Conservation (phyloP, 192 early-diverging fungal genomes). For the Haplosporangium gracile region DNA sequence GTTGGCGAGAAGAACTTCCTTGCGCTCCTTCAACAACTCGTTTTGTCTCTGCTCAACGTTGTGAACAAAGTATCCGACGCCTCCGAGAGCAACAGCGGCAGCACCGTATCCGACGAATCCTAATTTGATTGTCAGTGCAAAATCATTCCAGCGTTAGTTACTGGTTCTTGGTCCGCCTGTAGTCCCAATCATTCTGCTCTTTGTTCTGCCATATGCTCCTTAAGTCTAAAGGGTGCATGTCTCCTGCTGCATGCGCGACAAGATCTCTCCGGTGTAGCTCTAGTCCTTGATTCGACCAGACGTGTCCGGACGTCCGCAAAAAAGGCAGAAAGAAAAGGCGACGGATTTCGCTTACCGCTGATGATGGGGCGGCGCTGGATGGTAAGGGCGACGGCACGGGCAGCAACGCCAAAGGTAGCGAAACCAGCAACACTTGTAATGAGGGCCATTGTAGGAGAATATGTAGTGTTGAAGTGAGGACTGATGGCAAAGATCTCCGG, state of each 20-base stretch:
- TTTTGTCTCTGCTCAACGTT: conserved; percentile 49
- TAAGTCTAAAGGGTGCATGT: neutral
- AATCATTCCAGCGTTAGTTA: neutral
- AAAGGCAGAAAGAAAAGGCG: neutral
- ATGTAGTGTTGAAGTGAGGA: neutral
- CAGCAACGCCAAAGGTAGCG: conserved; percentile 47
- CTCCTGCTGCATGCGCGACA: neutral
- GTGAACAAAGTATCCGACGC: conserved; percentile 39
- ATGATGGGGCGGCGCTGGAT: conserved; percentile 37
- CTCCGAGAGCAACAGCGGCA: conserved; percentile 31
- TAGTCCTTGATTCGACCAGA: neutral
- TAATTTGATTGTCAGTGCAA: neutral
- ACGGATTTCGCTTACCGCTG: conserved; percentile 20
- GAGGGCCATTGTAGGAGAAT: conserved; percentile 28
- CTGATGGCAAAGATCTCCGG: conserved; percentile 12
- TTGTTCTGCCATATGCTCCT: neutral
- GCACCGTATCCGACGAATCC: conserved; percentile 45
- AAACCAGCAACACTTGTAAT: conserved; percentile 44
- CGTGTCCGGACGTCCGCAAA: neutral
- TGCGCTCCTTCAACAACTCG: conserved; percentile 54
- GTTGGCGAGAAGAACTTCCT: conserved; percentile 41
- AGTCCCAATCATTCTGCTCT: no score
- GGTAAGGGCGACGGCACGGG: conserved; percentile 32
- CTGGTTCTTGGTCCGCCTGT: neutral
- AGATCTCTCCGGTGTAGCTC: neutral